Evolutionary conservation across 108 stramenopile genomes (phyloP), one percentile per base, ranked within the genome.

Genomic region (Epithemia pelagica): DNA sequence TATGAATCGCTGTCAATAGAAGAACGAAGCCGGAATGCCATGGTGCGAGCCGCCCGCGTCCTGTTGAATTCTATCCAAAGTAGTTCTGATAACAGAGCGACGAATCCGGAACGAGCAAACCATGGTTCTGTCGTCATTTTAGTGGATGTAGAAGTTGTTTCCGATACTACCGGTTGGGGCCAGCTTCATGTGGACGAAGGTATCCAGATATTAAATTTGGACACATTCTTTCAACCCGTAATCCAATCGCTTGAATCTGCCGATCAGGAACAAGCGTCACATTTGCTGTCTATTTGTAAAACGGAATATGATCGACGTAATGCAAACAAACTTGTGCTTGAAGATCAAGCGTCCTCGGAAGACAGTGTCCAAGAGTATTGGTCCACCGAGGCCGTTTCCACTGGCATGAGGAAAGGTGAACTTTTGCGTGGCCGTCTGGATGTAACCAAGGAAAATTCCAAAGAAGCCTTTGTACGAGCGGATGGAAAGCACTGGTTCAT

Each of bases 361-460:
- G 37, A 21, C 32, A 19, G 1, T 2, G 31, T 3, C 32, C 59
- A 67, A 57, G 71, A 62, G 1, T 65, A 78, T 37, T 65, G 62
- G 55, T 56, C 70, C 8, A 65, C 66, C 15, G 73, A 77, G 58
- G 18, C 37, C 54, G 53, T 78, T 56, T 33, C 67, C 25, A 22
- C 59, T 30, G 79, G 79, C 22, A 63, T 81, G 10, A 54, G 58
- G 57, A 66, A 72, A 55, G 64, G 58, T 58, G 71, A 52, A 46
- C 52, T 79, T 37, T 32, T 66, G 26, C 57, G 71, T 24, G 77
- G 79, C 8, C 37, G 69, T 30, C 33, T 84, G 30, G 61, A 75
- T 52, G 79, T 84, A 2, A 72, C 77, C n/a, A 78, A 76, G 56
- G 66, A 75, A 61, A 84, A 80, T 64, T 0, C 59, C 24, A 78